phyloP scores from a whole-genome alignment of 2,329 filamentous ascomycete species.

The Cladosporium sp. region DNA sequence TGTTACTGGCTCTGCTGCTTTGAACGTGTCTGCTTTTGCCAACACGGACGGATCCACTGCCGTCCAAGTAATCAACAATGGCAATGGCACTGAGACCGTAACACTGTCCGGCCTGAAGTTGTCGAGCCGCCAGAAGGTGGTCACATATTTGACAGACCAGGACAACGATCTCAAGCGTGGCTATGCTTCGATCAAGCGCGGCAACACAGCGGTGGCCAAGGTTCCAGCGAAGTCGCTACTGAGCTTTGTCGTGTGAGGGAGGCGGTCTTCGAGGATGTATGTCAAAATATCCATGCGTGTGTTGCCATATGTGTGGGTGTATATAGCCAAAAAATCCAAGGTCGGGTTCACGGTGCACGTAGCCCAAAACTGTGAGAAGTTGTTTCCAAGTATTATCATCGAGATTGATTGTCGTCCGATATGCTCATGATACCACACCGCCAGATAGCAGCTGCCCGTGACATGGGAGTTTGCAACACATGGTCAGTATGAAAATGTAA shows the following conservation, averaged over 20 bases:
- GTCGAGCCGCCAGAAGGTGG: constrained; percentile 14
- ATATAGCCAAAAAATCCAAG: neutral
- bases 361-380: neutral
- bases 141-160: constrained; percentile 26
- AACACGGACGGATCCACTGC: constrained; percentile 40
- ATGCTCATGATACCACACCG: neutral
- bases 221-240: constrained; percentile 17
- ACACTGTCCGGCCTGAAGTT: constrained; percentile 22
- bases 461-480: neutral
- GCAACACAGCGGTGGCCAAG: constrained; percentile 14
- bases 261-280: neutral
- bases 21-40: constrained; percentile 39
- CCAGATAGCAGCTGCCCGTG: neutral
- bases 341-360: neutral
- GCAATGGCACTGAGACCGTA: constrained; percentile 28
- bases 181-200: constrained; percentile 14
- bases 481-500: neutral
- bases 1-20: constrained; percentile 29
- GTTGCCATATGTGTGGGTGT: neutral
- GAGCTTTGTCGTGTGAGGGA: constrained; percentile 7
- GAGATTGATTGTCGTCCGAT: neutral
- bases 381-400: neutral
- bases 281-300: neutral
- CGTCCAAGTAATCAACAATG: constrained; percentile 43
- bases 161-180: constrained; percentile 25